Evolutionary conservation across 768 basidiomycete genomes (phyloP).

Genomic region (Albatrellus ellisii): DNA sequence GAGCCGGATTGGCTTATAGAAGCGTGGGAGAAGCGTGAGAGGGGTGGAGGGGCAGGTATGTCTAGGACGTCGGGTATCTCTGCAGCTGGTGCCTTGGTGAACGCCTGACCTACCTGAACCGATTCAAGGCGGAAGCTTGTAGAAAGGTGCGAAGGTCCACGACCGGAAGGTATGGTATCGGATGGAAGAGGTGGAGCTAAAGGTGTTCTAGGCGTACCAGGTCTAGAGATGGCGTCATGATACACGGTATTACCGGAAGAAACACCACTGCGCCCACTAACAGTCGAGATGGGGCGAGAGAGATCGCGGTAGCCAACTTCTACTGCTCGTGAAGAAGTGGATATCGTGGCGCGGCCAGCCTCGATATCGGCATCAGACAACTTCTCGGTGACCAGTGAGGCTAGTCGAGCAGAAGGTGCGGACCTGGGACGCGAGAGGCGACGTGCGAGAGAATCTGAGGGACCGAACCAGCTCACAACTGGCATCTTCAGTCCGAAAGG

Average conservation of each 20-base stretch:
- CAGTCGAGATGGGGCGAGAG: slow-evolving; percentile 41
- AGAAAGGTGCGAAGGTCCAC: slow-evolving; percentile 7
- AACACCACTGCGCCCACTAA: slow-evolving; percentile 37
- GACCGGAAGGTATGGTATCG: slow-evolving; percentile 1
- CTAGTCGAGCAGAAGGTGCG: too few species aligned
- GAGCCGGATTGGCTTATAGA: slow-evolving; percentile 19
- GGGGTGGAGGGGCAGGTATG: slow-evolving; percentile 42
- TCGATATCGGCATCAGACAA: slow-evolving; percentile 14
- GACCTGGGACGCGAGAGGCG: slow-evolving; percentile 2
- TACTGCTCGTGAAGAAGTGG: slow-evolving; percentile 5
- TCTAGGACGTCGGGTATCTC: slow-evolving; percentile 34
- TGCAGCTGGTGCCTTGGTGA: not conserved
- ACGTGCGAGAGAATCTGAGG: not conserved
- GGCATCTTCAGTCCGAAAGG: not conserved
- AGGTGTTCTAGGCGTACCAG: slow-evolving; percentile 27
- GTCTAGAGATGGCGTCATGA: slow-evolving; percentile 43
- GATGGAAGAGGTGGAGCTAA: slow-evolving; percentile 23
- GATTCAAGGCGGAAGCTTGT: slow-evolving; percentile 7
- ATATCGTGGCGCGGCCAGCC: slow-evolving; percentile 20
- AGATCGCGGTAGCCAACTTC: slow-evolving; percentile 17
- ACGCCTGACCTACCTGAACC: slow-evolving; percentile 6
- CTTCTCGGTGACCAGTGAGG: slow-evolving; percentile 5
- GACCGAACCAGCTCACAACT: not conserved
- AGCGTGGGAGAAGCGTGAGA: slow-evolving; percentile 39
- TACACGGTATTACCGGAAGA: slow-evolving; percentile 38